These are phyloP conservation scores for Ajuga reptans DNA, from an alignment of 305 asterid species.

Conservation along the genomic window DNA sequence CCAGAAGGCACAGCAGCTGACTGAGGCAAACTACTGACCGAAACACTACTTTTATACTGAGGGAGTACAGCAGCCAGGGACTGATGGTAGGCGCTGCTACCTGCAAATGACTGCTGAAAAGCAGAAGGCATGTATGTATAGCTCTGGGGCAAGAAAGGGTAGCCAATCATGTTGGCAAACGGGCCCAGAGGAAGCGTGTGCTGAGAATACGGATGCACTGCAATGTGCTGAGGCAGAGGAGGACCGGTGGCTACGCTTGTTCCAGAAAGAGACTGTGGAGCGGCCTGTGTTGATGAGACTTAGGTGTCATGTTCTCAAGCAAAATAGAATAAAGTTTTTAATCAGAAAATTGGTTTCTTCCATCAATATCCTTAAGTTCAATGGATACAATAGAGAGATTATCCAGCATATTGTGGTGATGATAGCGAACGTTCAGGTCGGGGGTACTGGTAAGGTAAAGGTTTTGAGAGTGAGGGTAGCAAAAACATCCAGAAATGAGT, in stretches of 20 bases:
- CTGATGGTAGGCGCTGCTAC: slow-evolving; percentile 58
- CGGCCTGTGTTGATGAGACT: slow-evolving; percentile 48
- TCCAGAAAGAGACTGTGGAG: slow-evolving; percentile 47
- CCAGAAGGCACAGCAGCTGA: slow-evolving; percentile 74
- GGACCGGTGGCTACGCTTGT: slow-evolving; percentile 55
- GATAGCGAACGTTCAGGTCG: not conserved
- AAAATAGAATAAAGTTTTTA: not conserved
- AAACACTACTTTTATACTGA: slow-evolving; percentile 52
- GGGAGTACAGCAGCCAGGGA: slow-evolving; percentile 62
- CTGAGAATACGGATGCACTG: slow-evolving; percentile 70
- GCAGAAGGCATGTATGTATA: slow-evolving; percentile 65
- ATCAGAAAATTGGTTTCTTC: not conserved
- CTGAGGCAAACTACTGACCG: slow-evolving; percentile 68
- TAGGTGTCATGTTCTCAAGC: not conserved
- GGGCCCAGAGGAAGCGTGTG: slow-evolving; percentile 59
- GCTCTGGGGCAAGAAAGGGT: slow-evolving; percentile 65
- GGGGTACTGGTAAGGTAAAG: not conserved
- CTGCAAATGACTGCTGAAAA: slow-evolving; percentile 69
- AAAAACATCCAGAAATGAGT: not conserved
- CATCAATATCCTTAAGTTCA: not conserved
- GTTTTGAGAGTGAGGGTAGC: not conserved
- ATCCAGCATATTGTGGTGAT: not conserved
- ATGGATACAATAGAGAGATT: not conserved
- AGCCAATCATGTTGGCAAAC: slow-evolving; percentile 57
- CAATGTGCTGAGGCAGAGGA: slow-evolving; percentile 65